A percentile compares a stretch with the other conserved stretches of the same genome.
phyloP scores from a whole-genome alignment of 2,329 filamentous ascomycete genomes.

The Arthrinium puccinioides region DNA sequence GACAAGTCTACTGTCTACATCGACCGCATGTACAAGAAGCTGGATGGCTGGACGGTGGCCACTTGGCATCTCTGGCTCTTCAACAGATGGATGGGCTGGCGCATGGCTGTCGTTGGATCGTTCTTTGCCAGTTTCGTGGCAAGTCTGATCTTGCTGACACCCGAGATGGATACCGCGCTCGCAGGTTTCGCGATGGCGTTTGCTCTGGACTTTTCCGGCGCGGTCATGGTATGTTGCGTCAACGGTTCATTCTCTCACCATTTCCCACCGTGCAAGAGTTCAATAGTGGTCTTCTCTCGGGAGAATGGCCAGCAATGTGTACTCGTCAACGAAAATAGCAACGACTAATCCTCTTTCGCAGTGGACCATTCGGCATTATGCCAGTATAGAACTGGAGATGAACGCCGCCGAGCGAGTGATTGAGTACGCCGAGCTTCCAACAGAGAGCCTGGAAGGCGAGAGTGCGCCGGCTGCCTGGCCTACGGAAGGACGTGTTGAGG shows the following conservation, averaged over 20 bases:
- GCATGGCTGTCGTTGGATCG: conserved; percentile 63
- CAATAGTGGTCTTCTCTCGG: too few species aligned
- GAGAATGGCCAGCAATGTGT: too few species aligned
- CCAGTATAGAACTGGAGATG: conserved; percentile 70
- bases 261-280: too few species aligned
- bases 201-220: conserved; percentile 59
- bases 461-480: conserved; percentile 68
- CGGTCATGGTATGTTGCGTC: too few species aligned
- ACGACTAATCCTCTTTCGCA: too few species aligned
- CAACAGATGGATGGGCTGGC: conserved; percentile 70
- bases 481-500: conserved; percentile 62
- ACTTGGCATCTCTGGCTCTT: conserved; percentile 65
- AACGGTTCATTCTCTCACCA: too few species aligned
- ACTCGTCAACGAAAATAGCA: too few species aligned
- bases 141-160: conserved; percentile 53
- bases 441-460: conserved; percentile 55
- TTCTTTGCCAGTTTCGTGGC: conserved; percentile 61
- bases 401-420: conserved; percentile 70
- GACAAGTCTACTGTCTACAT: conserved; percentile 61
- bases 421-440: conserved; percentile 65
- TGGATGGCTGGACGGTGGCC: conserved; percentile 61
- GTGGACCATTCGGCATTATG: conserved; percentile 57
- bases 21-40: conserved; percentile 59
- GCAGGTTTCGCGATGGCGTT: conserved; percentile 73
- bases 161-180: conserved; percentile 58